These are phyloP conservation scores for Wickerhamia fluorescens DNA, from an alignment of 805 yeast species.

Conservation along the genomic window DNA sequence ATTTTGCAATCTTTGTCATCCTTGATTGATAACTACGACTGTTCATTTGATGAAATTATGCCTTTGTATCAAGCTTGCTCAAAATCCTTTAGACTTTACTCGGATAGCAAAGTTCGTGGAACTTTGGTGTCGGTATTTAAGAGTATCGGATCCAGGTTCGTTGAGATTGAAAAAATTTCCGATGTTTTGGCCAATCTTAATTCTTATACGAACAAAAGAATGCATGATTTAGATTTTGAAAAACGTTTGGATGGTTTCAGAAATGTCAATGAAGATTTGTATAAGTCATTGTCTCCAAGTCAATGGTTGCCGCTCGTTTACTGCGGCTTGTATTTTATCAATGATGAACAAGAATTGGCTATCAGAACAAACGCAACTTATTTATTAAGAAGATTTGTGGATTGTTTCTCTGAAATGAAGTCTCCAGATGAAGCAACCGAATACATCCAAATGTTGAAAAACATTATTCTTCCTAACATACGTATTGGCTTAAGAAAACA, in stretches of 20 bases:
- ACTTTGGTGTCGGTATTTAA: constrained; percentile 54
- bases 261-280: constrained; percentile 51
- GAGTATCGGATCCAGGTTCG: constrained; percentile 49
- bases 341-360: constrained; percentile 73
- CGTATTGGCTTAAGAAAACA: constrained; percentile 57
- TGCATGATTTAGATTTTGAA: constrained; percentile 76
- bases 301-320: constrained; percentile 82
- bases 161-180: constrained; percentile 36
- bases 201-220: constrained; percentile 52
- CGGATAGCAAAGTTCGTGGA: constrained; percentile 56
- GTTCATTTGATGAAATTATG: constrained; percentile 44
- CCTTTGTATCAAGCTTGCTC: constrained; percentile 46
- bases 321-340: constrained; percentile 61
- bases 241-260: constrained; percentile 64
- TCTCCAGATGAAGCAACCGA: constrained; percentile 17
- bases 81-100: constrained; percentile 49
- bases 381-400: constrained; percentile 57
- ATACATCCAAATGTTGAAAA: constrained; percentile 39
- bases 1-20: constrained; percentile 51
- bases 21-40: constrained; percentile 46
- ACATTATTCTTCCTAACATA: constrained; percentile 55
- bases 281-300: constrained; percentile 31
- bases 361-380: constrained; percentile 71
- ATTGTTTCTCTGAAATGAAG: constrained; percentile 33
- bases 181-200: constrained; percentile 58